A percentile compares a stretch with the other conserved stretches of the same genome.
phyloP scores from a whole-genome alignment of 192 early-diverging fungal genomes.

The Coemansia sp. region DNA sequence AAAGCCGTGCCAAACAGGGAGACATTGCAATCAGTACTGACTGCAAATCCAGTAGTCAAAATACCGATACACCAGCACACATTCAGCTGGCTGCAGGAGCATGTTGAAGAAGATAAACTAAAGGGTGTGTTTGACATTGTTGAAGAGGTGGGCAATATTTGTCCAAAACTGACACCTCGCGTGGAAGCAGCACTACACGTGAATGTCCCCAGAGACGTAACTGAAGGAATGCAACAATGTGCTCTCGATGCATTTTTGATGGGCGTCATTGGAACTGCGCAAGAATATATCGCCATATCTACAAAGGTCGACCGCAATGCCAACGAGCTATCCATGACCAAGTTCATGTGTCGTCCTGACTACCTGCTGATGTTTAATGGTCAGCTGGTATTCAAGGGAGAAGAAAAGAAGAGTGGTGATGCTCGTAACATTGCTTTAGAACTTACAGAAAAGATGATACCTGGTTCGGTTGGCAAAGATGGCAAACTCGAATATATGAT shows the following conservation, averaged over 20 bases:
- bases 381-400: constrained; percentile 49
- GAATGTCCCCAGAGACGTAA: constrained; percentile 16
- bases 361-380: constrained; percentile 34
- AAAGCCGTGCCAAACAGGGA: constrained; percentile 7
- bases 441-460: constrained; percentile 31
- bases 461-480: constrained; percentile 23
- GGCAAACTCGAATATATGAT: constrained; percentile 34
- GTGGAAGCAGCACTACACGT: constrained; percentile 32
- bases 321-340: constrained; percentile 33
- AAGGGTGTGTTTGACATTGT: constrained; percentile 26
- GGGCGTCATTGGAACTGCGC: constrained; percentile 34
- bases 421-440: constrained; percentile 34
- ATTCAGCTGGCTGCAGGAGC: constrained; percentile 14
- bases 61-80: constrained; percentile 36
- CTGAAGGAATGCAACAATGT: constrained; percentile 47
- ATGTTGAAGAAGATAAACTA: constrained; percentile 13
- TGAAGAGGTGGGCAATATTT: constrained; percentile 38
- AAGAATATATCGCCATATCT: constrained; percentile 19
- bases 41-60: constrained; percentile 1
- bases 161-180: constrained; percentile 34
- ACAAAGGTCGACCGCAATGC: constrained; percentile 40
- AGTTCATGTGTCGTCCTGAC: constrained; percentile 25
- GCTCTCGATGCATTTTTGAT: constrained; percentile 39
- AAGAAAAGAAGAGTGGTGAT: constrained; percentile 42
- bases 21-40: constrained; percentile 9